Percentiles rank a stretch among this genome's conserved stretches.
Conservation (phyloP, 768 basidiomycete species). For the Chalciporus piperatus region DNA sequence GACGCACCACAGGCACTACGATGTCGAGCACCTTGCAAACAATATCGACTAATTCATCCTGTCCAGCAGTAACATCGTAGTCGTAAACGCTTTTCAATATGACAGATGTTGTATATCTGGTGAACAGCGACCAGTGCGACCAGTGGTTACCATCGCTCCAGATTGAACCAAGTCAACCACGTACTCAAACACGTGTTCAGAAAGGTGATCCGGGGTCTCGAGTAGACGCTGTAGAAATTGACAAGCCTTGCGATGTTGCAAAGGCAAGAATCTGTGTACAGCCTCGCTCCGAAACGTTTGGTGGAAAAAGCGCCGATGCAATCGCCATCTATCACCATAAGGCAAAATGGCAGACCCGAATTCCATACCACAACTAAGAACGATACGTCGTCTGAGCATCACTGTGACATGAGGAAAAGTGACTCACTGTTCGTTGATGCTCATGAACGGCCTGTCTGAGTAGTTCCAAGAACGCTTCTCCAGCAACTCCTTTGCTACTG, state of each 20-base stretch:
- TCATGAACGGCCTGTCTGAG: slow-evolving; percentile 45
- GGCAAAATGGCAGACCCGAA: slow-evolving; percentile 23
- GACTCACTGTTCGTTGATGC: slow-evolving; percentile 12
- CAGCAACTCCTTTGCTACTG: slow-evolving; percentile 43
- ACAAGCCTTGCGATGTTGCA: slow-evolving; percentile 15
- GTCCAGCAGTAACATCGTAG: slow-evolving; percentile 9
- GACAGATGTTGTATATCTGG: slow-evolving; percentile 28
- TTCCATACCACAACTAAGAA: slow-evolving; percentile 15
- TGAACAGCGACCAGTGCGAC: slow-evolving; percentile 21
- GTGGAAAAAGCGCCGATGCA: slow-evolving; percentile 30
- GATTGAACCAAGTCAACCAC: too few relatives aligned
- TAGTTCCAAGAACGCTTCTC: slow-evolving; percentile 48
- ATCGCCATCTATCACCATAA: slow-evolving; percentile 34
- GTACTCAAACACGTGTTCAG: too few relatives aligned
- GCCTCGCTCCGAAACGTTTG: slow-evolving; percentile 23
- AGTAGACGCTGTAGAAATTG: too few relatives aligned
- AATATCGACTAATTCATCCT: slow-evolving; percentile 15
- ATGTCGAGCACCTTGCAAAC: slow-evolving; percentile 5
- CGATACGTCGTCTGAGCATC: background rate
- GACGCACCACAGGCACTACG: slow-evolving; percentile 9
- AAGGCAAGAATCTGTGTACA: slow-evolving; percentile 25
- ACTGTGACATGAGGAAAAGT: background rate
- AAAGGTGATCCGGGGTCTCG: too few relatives aligned
- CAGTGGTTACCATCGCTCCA: too few relatives aligned
- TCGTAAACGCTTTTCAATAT: slow-evolving; percentile 20